Evolutionary conservation across 1,284 basidiomycete genomes (phyloP), one percentile per base, ranked within the genome.

Genomic region (Ganoderma lingzhi): DNA sequence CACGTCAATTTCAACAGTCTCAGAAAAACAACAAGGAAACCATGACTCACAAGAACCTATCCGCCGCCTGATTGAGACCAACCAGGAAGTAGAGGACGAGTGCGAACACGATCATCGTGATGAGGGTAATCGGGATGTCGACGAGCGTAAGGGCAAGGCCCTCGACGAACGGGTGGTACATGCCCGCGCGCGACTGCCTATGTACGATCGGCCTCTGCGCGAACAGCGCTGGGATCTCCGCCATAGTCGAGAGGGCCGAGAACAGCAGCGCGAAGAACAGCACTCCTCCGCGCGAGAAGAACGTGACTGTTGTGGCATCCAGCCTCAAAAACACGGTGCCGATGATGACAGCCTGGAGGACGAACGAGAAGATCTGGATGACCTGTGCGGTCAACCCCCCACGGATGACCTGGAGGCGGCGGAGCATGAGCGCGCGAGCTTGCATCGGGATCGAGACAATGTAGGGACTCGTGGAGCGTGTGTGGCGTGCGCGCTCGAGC

Each of bases 241-340:
- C 85, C 86, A 90, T 88, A n/a, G 84, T 82, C 37, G 84, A 81
- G 19, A 90, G 77, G 1, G 86, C 86, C 8, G 84, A 80, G 76
- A 89, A 87, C 10, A 90, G 82, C 10, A 90, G 78, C 0, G 88
- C 79, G 89, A 92, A 92, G 82, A 91, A 93, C 9, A 93, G 79
- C 30, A 91, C 83, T 82, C 95, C 95, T 3, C 94, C 94, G 28
- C 95, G 88, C 17, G 92, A 91, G 84, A 93, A 97, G 79, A 89
- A 93, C 15, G 89, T 90, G 0, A 82, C 79, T 0, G 95, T 94
- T 6, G 83, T 79, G 19, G 89, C 82, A 0, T 89, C 83, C 62
- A 92, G 81, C 5, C 87, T 83, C 71, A 91, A 84, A 83, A 94
- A 97, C 44, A 93, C 86, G 0, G 92, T 93, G 14, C 95, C 94